These are phyloP conservation scores for Pelagomonas calceolata DNA, from an alignment of 108 stramenopile genomes.

Conservation along the genomic window DNA sequence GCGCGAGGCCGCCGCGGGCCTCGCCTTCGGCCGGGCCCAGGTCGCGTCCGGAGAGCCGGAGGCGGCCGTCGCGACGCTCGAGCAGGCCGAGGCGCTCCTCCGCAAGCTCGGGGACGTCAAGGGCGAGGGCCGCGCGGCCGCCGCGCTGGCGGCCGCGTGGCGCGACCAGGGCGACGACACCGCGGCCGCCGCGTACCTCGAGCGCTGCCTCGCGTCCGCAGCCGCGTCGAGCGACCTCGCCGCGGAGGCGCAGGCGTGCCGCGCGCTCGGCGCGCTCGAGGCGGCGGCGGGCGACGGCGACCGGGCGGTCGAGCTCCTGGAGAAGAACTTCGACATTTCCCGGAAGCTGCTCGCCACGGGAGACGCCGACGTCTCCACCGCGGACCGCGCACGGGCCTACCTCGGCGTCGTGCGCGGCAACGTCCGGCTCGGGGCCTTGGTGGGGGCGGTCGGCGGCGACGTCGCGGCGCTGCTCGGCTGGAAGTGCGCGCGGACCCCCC, in stretches of 20 bases:
- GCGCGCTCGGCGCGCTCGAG: conserved; percentile 23
- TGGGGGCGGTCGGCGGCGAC: conserved; percentile 8
- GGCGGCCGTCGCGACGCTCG: conserved; percentile 26
- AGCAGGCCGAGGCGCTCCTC: conserved; percentile 19
- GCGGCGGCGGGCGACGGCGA: conserved; percentile 3
- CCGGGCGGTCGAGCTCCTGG: conserved; percentile 6
- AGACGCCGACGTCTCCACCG: neutral
- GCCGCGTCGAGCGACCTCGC: conserved; percentile 23
- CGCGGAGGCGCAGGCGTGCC: conserved; percentile 38
- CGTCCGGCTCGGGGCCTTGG: conserved; percentile 1
- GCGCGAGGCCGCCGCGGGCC: conserved; percentile 26
- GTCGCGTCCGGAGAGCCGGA: conserved; percentile 7
- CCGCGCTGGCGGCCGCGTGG: conserved; percentile 38
- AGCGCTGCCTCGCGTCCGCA: conserved; percentile 24
- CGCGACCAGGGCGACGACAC: conserved; percentile 26
- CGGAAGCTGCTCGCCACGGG: neutral
- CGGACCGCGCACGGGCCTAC: conserved; percentile 15
- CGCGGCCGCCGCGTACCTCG: conserved; percentile 27
- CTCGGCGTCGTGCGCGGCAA: conserved; percentile 21
- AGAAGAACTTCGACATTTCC: conserved; percentile 11
- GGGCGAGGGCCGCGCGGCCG: conserved; percentile 30
- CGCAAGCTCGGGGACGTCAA: conserved; percentile 29
- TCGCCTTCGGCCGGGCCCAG: conserved; percentile 29
- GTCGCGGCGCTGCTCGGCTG: conserved; percentile 10
- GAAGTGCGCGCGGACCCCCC: conserved; percentile 4